phyloP scores from a whole-genome alignment of 1,284 basidiomycete species.

The Boletus albobrunnescens region DNA sequence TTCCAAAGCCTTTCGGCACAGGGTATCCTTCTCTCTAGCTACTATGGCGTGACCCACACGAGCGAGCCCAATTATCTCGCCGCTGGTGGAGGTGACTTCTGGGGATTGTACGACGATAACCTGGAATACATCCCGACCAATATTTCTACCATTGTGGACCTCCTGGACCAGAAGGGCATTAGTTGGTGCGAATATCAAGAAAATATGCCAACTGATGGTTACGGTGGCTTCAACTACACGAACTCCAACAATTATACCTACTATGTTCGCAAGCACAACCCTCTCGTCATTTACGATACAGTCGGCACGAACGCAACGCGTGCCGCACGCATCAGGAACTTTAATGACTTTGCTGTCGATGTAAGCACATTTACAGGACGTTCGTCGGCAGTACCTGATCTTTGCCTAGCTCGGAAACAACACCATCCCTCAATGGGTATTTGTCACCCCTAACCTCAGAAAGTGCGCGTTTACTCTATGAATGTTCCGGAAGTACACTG shows the following conservation, averaged over 20 bases:
- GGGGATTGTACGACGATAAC: constrained; percentile 49
- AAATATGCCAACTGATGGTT: constrained; percentile 38
- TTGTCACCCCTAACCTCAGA: constrained; percentile 17
- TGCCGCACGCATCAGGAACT: constrained; percentile 6
- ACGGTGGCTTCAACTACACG: constrained; percentile 45
- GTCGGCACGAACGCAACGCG: constrained; percentile 41
- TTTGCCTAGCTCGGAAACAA: constrained; percentile 30
- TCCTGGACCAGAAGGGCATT: constrained; percentile 58
- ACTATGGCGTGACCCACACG: constrained; percentile 58
- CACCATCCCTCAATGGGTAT: constrained; percentile 55
- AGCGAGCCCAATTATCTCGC: constrained; percentile 62
- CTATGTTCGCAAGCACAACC: constrained; percentile 61
- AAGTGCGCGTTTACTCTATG: neutral
- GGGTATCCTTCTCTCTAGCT: constrained; percentile 51
- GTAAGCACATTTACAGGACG: constrained; percentile 18
- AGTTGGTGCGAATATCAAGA: neutral
- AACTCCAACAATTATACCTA: constrained; percentile 42
- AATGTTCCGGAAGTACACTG: neutral
- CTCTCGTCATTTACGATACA: constrained; percentile 50
- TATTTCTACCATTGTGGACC: constrained; percentile 40
- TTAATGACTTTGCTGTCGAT: neutral
- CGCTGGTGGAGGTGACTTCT: constrained; percentile 54
- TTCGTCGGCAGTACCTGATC: constrained; percentile 28
- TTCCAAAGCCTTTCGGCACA: constrained; percentile 16
- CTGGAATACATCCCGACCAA: constrained; percentile 36